Conservation (phyloP, 2,329 filamentous ascomycete genomes). For the Plenodomus biglobosus region DNA sequence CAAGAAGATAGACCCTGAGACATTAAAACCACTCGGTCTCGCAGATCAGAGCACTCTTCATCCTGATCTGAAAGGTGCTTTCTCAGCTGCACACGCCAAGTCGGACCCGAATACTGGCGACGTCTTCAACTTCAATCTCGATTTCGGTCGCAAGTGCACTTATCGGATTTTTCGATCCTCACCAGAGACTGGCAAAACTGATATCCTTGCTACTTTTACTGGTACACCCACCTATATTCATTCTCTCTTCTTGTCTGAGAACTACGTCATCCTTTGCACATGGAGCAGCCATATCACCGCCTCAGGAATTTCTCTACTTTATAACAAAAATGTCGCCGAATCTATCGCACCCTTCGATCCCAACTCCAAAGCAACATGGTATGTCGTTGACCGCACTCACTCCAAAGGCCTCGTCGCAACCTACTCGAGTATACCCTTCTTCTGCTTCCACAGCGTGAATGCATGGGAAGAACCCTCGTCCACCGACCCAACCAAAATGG, state of each 20-base stretch:
- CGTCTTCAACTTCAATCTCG: conserved; percentile 80
- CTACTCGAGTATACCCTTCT: conserved; percentile 68
- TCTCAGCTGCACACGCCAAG: conserved; percentile 71
- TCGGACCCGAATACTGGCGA: conserved; percentile 73
- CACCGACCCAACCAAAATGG: conserved; percentile 41
- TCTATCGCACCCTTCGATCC: conserved; percentile 65
- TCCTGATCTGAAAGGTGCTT: conserved; percentile 65
- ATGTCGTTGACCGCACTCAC: conserved; percentile 68
- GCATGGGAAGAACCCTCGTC: conserved; percentile 65
- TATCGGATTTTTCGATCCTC: conserved; percentile 72
- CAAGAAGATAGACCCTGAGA: conserved; percentile 67
- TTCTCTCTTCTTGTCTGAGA: conserved; percentile 72
- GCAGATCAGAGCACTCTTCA: conserved; percentile 64
- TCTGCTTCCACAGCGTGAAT: conserved; percentile 80
- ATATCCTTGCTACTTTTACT: conserved; percentile 68
- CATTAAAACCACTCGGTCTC: conserved; percentile 71
- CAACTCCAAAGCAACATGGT: conserved; percentile 64
- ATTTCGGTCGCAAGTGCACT: conserved; percentile 56
- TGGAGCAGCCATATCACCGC: conserved; percentile 65
- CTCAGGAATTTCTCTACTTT: conserved; percentile 63
- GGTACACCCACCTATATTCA: conserved; percentile 73
- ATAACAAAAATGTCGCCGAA: conserved; percentile 68
- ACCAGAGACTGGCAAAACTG: conserved; percentile 63
- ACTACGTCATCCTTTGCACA: conserved; percentile 72
- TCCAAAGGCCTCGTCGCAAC: conserved; percentile 67